These are phyloP conservation scores for Xanthoconium stramineum DNA, from an alignment of 768 basidiomycete species.

Conservation along the genomic window DNA sequence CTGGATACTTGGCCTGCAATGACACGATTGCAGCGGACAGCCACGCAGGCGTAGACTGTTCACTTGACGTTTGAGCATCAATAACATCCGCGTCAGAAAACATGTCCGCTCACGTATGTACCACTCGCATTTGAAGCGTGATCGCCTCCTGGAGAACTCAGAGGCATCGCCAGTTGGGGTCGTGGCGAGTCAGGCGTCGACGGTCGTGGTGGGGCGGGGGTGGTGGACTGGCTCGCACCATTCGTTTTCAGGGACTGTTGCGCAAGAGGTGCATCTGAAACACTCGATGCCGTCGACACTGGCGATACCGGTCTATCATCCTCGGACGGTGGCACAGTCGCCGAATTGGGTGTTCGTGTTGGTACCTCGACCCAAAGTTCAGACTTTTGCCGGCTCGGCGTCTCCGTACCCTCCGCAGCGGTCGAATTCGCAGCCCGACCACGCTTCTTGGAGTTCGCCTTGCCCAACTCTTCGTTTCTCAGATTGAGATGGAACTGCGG, in stretches of 20 bases:
- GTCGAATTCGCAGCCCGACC: conserved; percentile 28
- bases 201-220: conserved; percentile 19
- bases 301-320: conserved; percentile 63
- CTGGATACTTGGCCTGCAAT: conserved; percentile 70
- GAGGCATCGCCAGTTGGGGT: conserved; percentile 2
- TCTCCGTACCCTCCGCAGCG: conserved; percentile 45
- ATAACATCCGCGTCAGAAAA: conserved; percentile 26
- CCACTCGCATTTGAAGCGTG: conserved; percentile 12
- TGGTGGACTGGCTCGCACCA: conserved; percentile 35
- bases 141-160: conserved; percentile 22
- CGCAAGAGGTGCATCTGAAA: conserved; percentile 71
- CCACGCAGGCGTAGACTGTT: conserved; percentile 61
- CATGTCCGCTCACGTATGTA: conserved; percentile 25
- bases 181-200: conserved; percentile 28
- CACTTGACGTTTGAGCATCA: conserved; percentile 33
- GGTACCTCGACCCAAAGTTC: conserved; percentile 37
- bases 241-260: conserved; percentile 57
- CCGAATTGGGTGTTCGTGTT: conserved; percentile 31
- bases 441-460: conserved; percentile 52
- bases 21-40: conserved; percentile 60
- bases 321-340: conserved; percentile 33
- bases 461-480: conserved; percentile 56
- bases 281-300: conserved; percentile 69
- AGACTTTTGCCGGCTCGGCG: conserved; percentile 43
- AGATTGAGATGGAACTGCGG: conserved; percentile 63